Percentiles rank a stretch among this genome's conserved stretches.
Evolutionary conservation across 176 grass and related monocot genomes (phyloP).

Genomic region (Elaeis guineensis): DNA sequence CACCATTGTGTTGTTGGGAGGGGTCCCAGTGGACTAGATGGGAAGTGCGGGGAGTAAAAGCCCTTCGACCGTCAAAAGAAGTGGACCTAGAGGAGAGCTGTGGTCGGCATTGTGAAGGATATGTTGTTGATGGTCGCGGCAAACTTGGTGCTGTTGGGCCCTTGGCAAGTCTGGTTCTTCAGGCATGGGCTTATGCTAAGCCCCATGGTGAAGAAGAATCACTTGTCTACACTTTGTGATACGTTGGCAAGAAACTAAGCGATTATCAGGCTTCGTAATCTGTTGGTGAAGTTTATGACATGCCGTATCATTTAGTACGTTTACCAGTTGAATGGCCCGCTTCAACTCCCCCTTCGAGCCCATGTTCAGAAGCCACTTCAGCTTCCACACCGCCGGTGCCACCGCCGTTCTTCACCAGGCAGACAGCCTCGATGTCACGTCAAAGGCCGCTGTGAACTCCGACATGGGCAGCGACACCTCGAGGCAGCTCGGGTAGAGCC

Average conservation of each 20-base stretch:
- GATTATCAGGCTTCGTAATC: constrained; percentile 56
- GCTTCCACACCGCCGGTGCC: too few relatives aligned
- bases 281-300: constrained; percentile 52
- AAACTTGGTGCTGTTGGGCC: constrained; percentile 60
- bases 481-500: too few relatives aligned
- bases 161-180: constrained; percentile 55
- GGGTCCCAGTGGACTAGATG: constrained; percentile 20
- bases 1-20: constrained; percentile 59
- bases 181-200: constrained; percentile 64
- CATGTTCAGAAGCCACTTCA: too few relatives aligned
- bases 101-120: constrained; percentile 46
- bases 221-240: constrained; percentile 26
- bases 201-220: constrained; percentile 73
- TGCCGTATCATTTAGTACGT: constrained; percentile 62
- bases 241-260: constrained; percentile 42
- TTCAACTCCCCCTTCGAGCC: too few relatives aligned
- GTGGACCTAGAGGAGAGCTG: constrained; percentile 64
- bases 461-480: too few relatives aligned
- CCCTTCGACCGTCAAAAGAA: constrained; percentile 44
- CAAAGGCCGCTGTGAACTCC: too few relatives aligned
- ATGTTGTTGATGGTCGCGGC: constrained; percentile 62
- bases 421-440: too few relatives aligned
- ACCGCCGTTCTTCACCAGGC: too few relatives aligned
- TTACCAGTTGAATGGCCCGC: too few relatives aligned
- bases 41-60: constrained; percentile 57